A percentile compares a stretch with the other conserved stretches of the same genome.
phyloP scores from a whole-genome alignment of 306 rosid genomes.

The Quercus alba region DNA sequence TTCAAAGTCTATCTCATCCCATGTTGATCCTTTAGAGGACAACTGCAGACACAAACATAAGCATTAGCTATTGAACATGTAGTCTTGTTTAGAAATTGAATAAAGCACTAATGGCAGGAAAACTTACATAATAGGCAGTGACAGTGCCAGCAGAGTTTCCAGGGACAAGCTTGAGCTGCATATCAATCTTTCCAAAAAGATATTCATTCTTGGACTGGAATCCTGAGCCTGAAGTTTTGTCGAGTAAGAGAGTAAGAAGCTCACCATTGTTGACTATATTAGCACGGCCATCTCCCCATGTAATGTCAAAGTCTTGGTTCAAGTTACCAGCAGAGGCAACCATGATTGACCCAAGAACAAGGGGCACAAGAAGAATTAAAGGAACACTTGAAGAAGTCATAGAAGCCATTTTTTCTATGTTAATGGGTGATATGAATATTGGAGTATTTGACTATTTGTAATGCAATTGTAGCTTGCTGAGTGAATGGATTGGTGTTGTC shows the following conservation, averaged over 20 bases:
- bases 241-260: constrained; percentile 51
- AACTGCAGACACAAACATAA: constrained; percentile 26
- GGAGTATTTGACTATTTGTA: not conserved
- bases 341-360: constrained; percentile 23
- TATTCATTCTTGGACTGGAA: constrained; percentile 62
- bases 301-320: constrained; percentile 48
- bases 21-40: constrained; percentile 52
- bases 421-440: not conserved
- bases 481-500: not conserved
- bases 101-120: too few species aligned
- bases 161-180: too few species aligned
- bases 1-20: constrained; percentile 83
- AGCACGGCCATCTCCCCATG: constrained; percentile 71
- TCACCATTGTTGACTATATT: constrained; percentile 58
- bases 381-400: not conserved
- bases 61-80: not conserved
- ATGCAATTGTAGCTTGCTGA: not conserved
- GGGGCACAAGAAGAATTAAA: constrained; percentile 3
- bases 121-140: too few species aligned
- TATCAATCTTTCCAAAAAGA: constrained; percentile 59
- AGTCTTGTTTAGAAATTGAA: too few species aligned
- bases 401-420: constrained; percentile 22
- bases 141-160: too few species aligned
- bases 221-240: constrained; percentile 67
- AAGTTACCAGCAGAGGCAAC: constrained; percentile 37